Conservation (phyloP, 768 basidiomycete genomes). For the Russula griseocarnosa region DNA sequence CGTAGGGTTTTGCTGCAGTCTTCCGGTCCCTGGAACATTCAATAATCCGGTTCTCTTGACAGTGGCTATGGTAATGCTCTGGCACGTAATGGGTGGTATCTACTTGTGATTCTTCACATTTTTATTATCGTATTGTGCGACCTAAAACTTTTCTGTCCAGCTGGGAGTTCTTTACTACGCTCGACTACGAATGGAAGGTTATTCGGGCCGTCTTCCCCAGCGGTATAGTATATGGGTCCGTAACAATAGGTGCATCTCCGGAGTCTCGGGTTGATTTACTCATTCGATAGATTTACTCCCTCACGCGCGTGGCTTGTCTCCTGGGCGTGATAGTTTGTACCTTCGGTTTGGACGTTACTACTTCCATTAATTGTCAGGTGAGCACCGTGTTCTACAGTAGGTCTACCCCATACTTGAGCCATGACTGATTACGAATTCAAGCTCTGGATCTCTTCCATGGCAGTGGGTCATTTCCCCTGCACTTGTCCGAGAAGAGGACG, state of each 20-base stretch:
- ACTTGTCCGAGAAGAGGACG: background rate
- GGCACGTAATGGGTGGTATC: background rate
- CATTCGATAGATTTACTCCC: background rate
- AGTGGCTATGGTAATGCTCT: background rate
- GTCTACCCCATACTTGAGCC: background rate
- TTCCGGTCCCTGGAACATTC: background rate
- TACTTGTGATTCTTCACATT: background rate
- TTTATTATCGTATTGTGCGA: background rate
- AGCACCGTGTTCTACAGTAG: background rate
- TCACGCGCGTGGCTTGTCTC: background rate
- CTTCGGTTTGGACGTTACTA: background rate
- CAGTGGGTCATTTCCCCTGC: background rate
- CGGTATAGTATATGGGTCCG: slow-evolving; percentile 1
- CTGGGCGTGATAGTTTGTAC: background rate
- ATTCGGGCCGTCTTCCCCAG: background rate
- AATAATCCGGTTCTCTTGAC: background rate
- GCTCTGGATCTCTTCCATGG: background rate
- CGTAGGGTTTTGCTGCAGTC: background rate
- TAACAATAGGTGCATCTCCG: background rate
- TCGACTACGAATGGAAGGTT: background rate
- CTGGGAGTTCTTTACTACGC: background rate
- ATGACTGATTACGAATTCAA: background rate
- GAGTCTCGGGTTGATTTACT: background rate
- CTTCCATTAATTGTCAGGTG: background rate
- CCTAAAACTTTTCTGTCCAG: background rate